phyloP scores from a whole-genome alignment of 176 grass and related monocot species.

The Oryza australiensis region DNA sequence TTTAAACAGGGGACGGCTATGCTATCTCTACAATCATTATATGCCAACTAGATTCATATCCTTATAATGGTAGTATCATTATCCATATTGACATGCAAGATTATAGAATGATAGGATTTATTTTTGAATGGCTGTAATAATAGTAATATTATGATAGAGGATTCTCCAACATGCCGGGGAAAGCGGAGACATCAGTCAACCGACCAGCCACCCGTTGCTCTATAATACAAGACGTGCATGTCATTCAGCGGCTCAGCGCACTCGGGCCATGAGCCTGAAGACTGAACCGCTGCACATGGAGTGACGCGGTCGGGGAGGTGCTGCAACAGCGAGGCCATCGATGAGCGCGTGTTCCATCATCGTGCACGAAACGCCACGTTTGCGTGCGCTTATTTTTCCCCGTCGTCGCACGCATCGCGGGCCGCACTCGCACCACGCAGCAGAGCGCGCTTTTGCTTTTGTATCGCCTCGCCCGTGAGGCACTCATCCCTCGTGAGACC shows the following conservation, averaged over 20 bases:
- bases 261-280: background rate
- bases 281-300: conserved; percentile 21
- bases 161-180: no score
- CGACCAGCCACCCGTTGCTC: background rate
- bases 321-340: background rate
- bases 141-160: no score
- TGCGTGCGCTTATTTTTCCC: background rate
- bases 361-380: conserved; percentile 33
- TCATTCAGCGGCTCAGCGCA: background rate
- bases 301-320: background rate
- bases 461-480: background rate
- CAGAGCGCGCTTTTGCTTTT: background rate
- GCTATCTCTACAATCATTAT: background rate
- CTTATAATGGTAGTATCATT: no score
- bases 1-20: background rate
- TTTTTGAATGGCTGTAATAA: no score
- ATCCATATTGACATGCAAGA: no score
- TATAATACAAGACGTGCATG: background rate
- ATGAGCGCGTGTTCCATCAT: background rate
- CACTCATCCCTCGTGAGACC: conserved; percentile 16
- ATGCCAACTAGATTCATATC: no score
- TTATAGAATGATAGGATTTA: no score
- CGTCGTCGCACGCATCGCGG: background rate
- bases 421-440: background rate
- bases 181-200: background rate